Conservation (phyloP, 1,284 basidiomycete genomes). For the Marasmius sp. region DNA sequence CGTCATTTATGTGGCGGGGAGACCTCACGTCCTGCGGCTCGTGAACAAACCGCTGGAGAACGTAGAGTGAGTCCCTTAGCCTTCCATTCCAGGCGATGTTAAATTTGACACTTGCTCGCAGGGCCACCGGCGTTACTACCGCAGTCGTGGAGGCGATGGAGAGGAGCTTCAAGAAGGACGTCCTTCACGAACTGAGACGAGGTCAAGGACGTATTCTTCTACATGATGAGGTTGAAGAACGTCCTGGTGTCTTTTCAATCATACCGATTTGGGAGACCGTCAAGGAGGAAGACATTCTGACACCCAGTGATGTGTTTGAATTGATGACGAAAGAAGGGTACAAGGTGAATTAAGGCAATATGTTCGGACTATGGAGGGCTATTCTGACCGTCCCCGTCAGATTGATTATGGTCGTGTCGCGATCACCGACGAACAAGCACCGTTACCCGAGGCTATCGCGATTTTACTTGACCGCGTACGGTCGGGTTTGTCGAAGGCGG, state of each 20-base stretch:
- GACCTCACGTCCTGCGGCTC: conserved; percentile 92
- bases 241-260: conserved; percentile 86
- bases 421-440: conserved; percentile 97
- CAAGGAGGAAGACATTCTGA: conserved; percentile 86
- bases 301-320: conserved; percentile 85
- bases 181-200: conserved; percentile 76
- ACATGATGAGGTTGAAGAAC: conserved; percentile 95
- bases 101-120: conserved; percentile 27
- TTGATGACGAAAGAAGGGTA: conserved; percentile 76
- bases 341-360: conserved; percentile 41
- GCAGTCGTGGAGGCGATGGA: conserved; percentile 95
- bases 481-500: conserved; percentile 58
- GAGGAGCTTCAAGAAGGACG: conserved; percentile 84
- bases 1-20: conserved; percentile 87
- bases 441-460: conserved; percentile 82
- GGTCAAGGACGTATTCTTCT: conserved; percentile 84
- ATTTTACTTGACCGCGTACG: conserved; percentile 77
- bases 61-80: conserved; percentile 71
- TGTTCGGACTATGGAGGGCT: neutral
- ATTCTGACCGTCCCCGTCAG: conserved; percentile 32
- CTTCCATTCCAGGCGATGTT: neutral
- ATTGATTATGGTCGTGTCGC: conserved; percentile 89
- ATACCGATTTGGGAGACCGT: conserved; percentile 90
- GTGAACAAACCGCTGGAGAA: conserved; percentile 90
- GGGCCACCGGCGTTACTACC: conserved; percentile 93